A percentile compares a stretch with the other conserved stretches of the same genome.
Evolutionary conservation across 1,139 yeast genomes (phyloP).

Genomic region (Taphrina betulina): DNA sequence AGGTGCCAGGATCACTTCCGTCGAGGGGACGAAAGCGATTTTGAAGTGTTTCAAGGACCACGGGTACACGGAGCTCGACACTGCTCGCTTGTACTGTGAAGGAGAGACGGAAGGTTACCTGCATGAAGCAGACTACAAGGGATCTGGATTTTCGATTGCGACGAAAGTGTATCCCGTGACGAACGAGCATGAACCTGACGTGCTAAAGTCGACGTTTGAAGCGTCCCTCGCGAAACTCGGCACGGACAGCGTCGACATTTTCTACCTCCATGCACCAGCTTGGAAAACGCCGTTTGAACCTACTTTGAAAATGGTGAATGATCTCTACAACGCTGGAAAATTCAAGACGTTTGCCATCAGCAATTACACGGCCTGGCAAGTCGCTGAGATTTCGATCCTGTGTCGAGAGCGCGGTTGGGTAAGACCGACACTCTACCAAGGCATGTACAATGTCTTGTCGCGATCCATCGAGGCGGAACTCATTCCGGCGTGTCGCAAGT

Average conservation of each 20-base stretch:
- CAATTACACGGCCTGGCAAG: conserved; percentile 39
- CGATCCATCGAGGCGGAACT: conserved; percentile 39
- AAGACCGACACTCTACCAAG: conserved; percentile 41
- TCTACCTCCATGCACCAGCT: conserved; percentile 39
- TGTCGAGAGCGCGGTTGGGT: conserved; percentile 39
- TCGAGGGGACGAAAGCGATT: conserved; percentile 33
- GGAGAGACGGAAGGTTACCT: conserved; percentile 39
- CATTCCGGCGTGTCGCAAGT: conserved; percentile 39
- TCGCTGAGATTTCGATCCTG: conserved; percentile 38
- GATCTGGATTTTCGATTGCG: conserved; percentile 37
- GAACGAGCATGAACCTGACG: conserved; percentile 36
- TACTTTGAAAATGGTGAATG: conserved; percentile 39
- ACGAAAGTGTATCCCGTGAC: conserved; percentile 40
- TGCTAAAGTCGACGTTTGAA: conserved; percentile 36
- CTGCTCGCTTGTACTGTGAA: conserved; percentile 40
- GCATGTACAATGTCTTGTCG: conserved; percentile 41
- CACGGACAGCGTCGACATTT: conserved; percentile 38
- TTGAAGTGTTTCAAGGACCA: conserved; percentile 34
- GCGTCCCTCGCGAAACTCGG: conserved; percentile 37
- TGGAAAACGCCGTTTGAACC: conserved; percentile 40
- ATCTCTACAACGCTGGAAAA: conserved; percentile 39
- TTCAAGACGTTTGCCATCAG: conserved; percentile 41
- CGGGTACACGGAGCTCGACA: conserved; percentile 39
- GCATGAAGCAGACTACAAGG: conserved; percentile 35
- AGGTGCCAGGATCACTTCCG: conserved; percentile 34